These are phyloP conservation scores for Arthroderma uncinatum DNA, from an alignment of 2,329 filamentous ascomycete species.

Conservation along the genomic window DNA sequence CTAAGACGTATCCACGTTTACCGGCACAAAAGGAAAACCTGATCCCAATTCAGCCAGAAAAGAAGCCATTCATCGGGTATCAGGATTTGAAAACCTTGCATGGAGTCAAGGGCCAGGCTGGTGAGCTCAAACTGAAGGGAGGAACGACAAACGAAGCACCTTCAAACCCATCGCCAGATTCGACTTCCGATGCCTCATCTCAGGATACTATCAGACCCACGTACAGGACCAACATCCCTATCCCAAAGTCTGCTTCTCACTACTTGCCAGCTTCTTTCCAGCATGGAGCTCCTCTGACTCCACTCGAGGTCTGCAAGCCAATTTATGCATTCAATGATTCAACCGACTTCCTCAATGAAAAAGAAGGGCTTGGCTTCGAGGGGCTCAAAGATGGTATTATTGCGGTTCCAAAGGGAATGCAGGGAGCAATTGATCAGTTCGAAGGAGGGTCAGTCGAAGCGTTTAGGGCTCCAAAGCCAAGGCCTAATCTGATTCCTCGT, in stretches of 20 bases:
- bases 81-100: conserved; percentile 9
- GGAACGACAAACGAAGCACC: neutral
- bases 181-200: neutral
- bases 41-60: neutral
- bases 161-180: neutral
- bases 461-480: neutral
- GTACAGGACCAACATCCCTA: neutral
- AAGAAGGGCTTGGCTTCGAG: neutral
- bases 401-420: neutral
- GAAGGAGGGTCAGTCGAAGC: neutral
- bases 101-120: neutral
- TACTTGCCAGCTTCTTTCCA: neutral
- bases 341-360: neutral
- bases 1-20: neutral
- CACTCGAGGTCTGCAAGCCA: neutral
- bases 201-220: neutral
- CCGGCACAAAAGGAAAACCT: neutral
- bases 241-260: conserved; percentile 2
- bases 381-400: neutral
- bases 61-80: conserved; percentile 12
- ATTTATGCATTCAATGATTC: neutral
- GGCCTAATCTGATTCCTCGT: neutral
- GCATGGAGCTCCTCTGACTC: neutral
- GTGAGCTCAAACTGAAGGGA: neutral
- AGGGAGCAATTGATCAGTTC: neutral